Conservation (phyloP, 225 moss, liverwort and hornwort species). For the Climacium dendroides region DNA sequence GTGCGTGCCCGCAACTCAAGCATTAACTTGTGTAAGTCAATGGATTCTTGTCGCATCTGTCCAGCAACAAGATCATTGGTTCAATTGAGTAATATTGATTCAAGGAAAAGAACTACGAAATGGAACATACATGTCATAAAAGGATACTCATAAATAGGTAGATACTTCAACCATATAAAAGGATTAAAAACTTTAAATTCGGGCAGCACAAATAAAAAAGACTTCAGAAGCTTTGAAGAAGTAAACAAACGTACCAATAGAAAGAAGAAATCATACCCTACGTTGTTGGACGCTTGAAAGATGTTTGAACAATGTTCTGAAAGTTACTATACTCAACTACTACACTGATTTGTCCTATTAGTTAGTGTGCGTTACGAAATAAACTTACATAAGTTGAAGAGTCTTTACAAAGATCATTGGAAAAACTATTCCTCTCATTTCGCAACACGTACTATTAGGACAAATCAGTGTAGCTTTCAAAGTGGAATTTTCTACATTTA, state of each 20-base stretch:
- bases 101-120: background rate
- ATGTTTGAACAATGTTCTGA: background rate
- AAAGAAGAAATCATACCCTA: background rate
- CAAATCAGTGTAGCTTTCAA: background rate
- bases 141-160: background rate
- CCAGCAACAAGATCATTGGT: background rate
- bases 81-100: background rate
- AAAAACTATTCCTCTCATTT: background rate
- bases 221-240: background rate
- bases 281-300: background rate
- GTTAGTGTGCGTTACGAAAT: background rate
- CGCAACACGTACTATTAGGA: background rate
- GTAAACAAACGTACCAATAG: background rate
- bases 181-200: background rate
- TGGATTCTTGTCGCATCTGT: constrained; percentile 76
- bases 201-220: background rate
- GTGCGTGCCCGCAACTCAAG: constrained; percentile 41
- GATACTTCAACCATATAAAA: background rate
- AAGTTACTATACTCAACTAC: background rate
- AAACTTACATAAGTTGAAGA: background rate
- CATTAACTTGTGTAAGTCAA: constrained; percentile 48
- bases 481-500: background rate
- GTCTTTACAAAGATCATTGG: background rate
- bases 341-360: background rate
- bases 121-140: background rate